A percentile compares a stretch with the other conserved stretches of the same genome.
Conservation (phyloP, 2,329 filamentous ascomycete species). For the Aspergillus sp. region DNA sequence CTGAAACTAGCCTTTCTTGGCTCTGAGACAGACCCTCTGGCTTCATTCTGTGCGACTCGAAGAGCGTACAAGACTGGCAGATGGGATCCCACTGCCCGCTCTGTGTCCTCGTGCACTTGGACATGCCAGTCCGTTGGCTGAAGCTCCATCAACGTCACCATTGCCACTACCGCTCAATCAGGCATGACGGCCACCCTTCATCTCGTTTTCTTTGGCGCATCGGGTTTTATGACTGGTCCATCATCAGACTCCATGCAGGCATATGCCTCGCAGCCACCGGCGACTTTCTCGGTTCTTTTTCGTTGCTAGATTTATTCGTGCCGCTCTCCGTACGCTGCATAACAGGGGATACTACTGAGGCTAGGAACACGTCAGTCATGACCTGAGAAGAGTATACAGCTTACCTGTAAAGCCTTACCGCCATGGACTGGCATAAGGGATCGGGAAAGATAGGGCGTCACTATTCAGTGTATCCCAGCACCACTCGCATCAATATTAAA, state of each 20-base stretch:
- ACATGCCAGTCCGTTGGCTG: neutral
- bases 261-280: constrained; percentile 1
- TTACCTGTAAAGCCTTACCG: neutral
- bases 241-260: constrained; percentile 2
- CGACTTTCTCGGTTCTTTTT: constrained; percentile 5
- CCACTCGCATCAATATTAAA: neutral
- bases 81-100: neutral
- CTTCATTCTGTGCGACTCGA: constrained; percentile 3
- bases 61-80: neutral
- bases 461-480: neutral
- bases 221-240: neutral
- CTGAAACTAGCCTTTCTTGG: constrained; percentile 1
- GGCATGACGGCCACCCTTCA: constrained; percentile 6
- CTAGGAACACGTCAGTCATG: neutral
- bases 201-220: neutral
- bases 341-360: neutral
- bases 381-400: neutral
- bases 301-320: neutral
- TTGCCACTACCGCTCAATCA: constrained; percentile 1
- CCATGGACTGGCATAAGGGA: neutral
- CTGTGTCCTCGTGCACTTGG: constrained; percentile 1
- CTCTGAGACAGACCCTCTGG: neutral
- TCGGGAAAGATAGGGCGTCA: neutral
- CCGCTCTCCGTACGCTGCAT: neutral
- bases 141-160: constrained; percentile 1